Conservation (phyloP, 192 early-diverging fungal species). For the Backusella tuberculispora region DNA sequence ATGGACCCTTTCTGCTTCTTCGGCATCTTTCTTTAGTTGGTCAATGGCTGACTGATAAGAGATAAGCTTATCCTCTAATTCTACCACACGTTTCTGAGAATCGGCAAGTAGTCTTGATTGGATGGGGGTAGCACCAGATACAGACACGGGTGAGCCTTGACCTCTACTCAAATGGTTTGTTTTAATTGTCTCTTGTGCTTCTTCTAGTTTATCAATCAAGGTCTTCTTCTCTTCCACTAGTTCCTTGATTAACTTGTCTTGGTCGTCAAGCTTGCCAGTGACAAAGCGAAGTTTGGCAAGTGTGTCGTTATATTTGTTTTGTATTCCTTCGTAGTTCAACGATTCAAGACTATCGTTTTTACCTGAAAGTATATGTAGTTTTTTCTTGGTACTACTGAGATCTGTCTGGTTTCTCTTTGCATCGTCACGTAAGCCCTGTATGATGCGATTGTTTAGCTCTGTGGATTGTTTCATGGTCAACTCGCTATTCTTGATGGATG, state of each 20-base stretch:
- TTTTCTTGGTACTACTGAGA: neutral
- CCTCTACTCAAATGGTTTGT: neutral
- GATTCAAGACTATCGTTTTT: neutral
- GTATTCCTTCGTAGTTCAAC: neutral
- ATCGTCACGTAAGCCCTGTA: neutral
- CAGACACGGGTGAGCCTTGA: neutral
- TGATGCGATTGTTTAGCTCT: neutral
- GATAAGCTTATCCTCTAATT: neutral
- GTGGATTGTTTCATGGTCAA: neutral
- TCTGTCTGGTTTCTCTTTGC: neutral
- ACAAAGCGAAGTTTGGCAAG: neutral
- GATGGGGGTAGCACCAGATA: neutral
- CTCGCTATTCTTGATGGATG: neutral
- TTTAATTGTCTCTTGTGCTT: neutral
- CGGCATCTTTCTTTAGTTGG: neutral
- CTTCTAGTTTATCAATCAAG: neutral
- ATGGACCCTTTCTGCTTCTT: neutral
- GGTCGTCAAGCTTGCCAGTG: neutral
- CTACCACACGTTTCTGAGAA: neutral
- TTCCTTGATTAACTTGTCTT: neutral
- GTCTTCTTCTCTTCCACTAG: neutral
- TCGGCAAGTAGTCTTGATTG: neutral
- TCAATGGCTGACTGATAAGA: neutral
- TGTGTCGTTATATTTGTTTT: neutral
- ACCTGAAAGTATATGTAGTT: neutral